Evolutionary conservation across 2,329 filamentous ascomycete genomes (phyloP), one percentile per base, ranked within the genome.

Genomic region (Fusarium sp.): DNA sequence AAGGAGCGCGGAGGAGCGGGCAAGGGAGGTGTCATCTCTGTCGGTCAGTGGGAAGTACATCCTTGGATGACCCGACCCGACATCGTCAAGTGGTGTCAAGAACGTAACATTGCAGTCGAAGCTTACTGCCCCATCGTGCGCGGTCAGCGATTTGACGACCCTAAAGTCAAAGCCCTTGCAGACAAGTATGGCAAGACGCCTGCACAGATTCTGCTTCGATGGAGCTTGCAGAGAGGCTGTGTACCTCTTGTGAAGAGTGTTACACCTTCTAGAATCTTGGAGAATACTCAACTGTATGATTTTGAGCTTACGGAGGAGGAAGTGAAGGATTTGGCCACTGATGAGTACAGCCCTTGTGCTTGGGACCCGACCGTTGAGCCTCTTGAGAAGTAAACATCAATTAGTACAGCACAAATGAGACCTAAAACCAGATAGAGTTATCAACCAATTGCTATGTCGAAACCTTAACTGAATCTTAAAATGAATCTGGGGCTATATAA

Each of bases 21-120:
- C 12, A 90, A 88, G 71, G 90, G 88, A 46, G 93, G 93, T 25
- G 83, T 93, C 42, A 86, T 97, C 75, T 92, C 90, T 65, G 92
- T 97, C 40, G 94, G 93, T 42, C 94, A 97, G 81, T 94, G 92
- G 80, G 94, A 98, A 81, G 82, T 98, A 13, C 94, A 98, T 80
- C 94, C 94, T 1, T 98, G 94, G 94, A 88, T 94, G 44, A 85
- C 90, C 11, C 86, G 94, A n/a, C 82, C 85, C 24, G 94, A 97
- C 75, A 93, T 98, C 65, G 89, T 90, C 11, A 83, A 87, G 48
- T 98, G 94, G 94, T 92, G 92, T 73, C 79, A 84, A 68, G 84
- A 90, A 78, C 84, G 88, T 20, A 84, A 85, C 64, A 82, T 92
- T 22, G 85, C 88, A 32, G 78, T 92, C 16, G 85, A 94, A 80